Conservation (phyloP, 1,284 basidiomycete species). For the Limonomyces culmigenus region DNA sequence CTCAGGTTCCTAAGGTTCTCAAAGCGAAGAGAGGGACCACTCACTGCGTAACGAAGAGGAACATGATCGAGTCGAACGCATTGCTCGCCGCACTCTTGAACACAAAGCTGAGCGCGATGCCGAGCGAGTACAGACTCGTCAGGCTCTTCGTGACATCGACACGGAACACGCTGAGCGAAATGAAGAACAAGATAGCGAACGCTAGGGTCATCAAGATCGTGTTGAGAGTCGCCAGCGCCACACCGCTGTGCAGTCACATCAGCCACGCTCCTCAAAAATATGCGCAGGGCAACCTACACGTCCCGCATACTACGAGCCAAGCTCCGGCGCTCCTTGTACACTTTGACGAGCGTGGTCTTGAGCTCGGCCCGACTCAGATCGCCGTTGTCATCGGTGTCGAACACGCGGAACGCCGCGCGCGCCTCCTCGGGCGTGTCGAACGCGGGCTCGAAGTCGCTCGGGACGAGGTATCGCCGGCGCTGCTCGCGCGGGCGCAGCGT, state of each 20-base stretch:
- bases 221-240: conserved; percentile 45
- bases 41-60: conserved; percentile 64
- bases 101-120: conserved; percentile 56
- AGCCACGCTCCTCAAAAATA: no score
- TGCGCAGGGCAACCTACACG: no score
- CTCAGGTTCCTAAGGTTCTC: conserved; percentile 1
- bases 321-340: conserved; percentile 64
- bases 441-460: conserved; percentile 55
- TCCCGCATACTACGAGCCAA: conserved; percentile 59
- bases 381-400: conserved; percentile 63
- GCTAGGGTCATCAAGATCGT: conserved; percentile 45
- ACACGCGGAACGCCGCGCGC: conserved; percentile 53
- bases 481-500: conserved; percentile 32
- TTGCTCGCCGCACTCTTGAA: conserved; percentile 56
- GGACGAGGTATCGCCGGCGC: conserved; percentile 40
- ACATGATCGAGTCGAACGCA: conserved; percentile 65
- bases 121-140: conserved; percentile 51
- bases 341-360: conserved; percentile 49
- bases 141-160: conserved; percentile 42
- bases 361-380: conserved; percentile 67
- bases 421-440: conserved; percentile 41
- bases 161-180: conserved; percentile 53
- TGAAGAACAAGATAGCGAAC: conserved; percentile 48
- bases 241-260: no score
- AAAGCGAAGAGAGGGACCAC: conserved; percentile 11